Evolutionary conservation across 192 early-diverging fungal species (phyloP).

Genomic region (Linnemannia elongata): DNA sequence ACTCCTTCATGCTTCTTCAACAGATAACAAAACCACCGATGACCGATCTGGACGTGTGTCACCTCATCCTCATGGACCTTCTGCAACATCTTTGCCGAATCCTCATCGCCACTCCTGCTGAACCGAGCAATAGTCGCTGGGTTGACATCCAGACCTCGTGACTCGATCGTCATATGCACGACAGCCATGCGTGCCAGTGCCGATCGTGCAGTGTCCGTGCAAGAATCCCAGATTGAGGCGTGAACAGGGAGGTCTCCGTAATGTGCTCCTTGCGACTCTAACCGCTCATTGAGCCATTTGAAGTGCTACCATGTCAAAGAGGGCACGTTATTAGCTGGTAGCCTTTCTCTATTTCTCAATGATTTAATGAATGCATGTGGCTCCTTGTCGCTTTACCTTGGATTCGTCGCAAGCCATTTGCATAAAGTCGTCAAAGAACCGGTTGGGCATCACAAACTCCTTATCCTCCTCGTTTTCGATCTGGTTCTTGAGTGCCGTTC

Average conservation of each 20-base stretch:
- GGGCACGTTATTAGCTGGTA: background rate
- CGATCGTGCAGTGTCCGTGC: constrained; percentile 64
- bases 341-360: background rate
- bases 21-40: constrained; percentile 71
- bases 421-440: constrained; percentile 69
- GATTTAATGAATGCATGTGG: background rate
- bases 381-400: constrained; percentile 26
- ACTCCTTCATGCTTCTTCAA: constrained; percentile 51
- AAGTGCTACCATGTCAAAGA: constrained; percentile 61
- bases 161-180: constrained; percentile 80
- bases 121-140: constrained; percentile 74
- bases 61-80: constrained; percentile 69
- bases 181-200: constrained; percentile 69
- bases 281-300: constrained; percentile 61
- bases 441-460: constrained; percentile 54
- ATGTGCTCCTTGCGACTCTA: constrained; percentile 62
- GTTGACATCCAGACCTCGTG: constrained; percentile 78
- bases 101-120: constrained; percentile 63
- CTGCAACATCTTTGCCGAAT: constrained; percentile 65
- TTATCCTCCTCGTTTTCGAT: constrained; percentile 24
- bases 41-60: constrained; percentile 64
- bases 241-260: constrained; percentile 72
- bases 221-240: constrained; percentile 76
- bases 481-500: constrained; percentile 31
- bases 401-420: constrained; percentile 76